These are phyloP conservation scores for Syzygium malaccense DNA, from an alignment of 441 rosid genomes.

Conservation along the genomic window DNA sequence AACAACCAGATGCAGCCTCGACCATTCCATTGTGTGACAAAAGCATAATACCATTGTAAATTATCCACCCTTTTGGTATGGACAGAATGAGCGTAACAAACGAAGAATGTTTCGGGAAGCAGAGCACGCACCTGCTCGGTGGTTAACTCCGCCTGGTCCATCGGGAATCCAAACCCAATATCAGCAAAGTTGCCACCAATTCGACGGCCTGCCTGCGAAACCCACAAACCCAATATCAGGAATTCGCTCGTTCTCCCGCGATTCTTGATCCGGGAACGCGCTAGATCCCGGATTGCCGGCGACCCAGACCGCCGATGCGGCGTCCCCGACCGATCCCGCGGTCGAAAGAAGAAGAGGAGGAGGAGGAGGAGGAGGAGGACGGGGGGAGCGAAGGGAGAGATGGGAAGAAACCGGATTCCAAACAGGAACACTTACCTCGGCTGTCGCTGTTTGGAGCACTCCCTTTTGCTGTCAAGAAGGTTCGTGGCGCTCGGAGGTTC, in stretches of 20 bases:
- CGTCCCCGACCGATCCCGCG: background rate
- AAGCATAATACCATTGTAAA: background rate
- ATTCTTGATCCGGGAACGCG: background rate
- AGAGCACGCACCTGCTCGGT: slow-evolving; percentile 59
- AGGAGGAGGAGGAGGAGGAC: background rate
- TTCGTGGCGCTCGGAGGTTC: background rate
- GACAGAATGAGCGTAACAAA: background rate
- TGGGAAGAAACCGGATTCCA: background rate
- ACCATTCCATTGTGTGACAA: background rate
- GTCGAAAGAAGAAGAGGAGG: background rate
- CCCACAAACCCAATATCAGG: background rate
- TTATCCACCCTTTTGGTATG: background rate
- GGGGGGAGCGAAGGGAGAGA: background rate
- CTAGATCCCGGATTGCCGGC: background rate
- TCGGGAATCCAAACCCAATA: slow-evolving; percentile 5
- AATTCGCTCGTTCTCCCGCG: background rate
- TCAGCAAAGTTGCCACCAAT: background rate
- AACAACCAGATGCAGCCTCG: background rate
- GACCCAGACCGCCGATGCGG: background rate
- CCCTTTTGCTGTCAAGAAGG: background rate
- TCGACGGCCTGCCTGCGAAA: background rate
- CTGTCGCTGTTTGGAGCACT: background rate
- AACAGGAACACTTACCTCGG: background rate
- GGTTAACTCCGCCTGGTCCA: slow-evolving; percentile 75
- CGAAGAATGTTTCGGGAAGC: background rate